Percentiles rank a stretch among this genome's conserved stretches.
phyloP scores from a whole-genome alignment of 164 flowering plant genomes.

The Platanus orientalis region DNA sequence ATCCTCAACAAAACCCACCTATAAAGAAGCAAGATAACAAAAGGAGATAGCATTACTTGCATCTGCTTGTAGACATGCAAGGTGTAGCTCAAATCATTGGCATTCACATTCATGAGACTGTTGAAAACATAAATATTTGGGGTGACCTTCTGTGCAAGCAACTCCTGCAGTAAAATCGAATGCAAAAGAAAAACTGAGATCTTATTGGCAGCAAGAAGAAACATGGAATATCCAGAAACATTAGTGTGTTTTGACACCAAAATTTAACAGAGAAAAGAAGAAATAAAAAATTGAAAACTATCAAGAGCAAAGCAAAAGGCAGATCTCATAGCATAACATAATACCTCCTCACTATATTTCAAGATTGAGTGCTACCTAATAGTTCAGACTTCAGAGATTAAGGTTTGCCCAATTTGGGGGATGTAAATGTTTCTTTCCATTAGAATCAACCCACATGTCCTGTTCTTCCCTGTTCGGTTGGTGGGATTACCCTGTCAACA shows the following conservation, averaged over 20 bases:
- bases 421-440: too few relatives aligned
- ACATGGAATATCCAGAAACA: not conserved
- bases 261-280: not conserved
- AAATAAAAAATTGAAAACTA: too few relatives aligned
- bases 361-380: too few relatives aligned
- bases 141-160: slow-evolving; percentile 48
- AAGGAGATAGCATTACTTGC: slow-evolving; percentile 58
- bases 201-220: slow-evolving; percentile 4
- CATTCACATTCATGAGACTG: slow-evolving; percentile 92
- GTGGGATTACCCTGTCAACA: too few relatives aligned
- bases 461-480: too few relatives aligned
- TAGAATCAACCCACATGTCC: too few relatives aligned
- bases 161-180: slow-evolving; percentile 43
- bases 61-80: slow-evolving; percentile 62
- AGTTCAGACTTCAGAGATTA: too few relatives aligned
- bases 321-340: not conserved
- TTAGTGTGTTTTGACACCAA: not conserved
- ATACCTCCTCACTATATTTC: too few relatives aligned
- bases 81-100: slow-evolving; percentile 66
- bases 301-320: not conserved
- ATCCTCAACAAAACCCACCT: slow-evolving; percentile 9
- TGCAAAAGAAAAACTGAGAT: not conserved
- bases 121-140: slow-evolving; percentile 80
- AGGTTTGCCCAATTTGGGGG: too few relatives aligned
- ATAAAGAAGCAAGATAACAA: slow-evolving; percentile 9